phyloP scores from a whole-genome alignment of 495 filamentous ascomycete genomes.

The Aspergillus nidulans region DNA sequence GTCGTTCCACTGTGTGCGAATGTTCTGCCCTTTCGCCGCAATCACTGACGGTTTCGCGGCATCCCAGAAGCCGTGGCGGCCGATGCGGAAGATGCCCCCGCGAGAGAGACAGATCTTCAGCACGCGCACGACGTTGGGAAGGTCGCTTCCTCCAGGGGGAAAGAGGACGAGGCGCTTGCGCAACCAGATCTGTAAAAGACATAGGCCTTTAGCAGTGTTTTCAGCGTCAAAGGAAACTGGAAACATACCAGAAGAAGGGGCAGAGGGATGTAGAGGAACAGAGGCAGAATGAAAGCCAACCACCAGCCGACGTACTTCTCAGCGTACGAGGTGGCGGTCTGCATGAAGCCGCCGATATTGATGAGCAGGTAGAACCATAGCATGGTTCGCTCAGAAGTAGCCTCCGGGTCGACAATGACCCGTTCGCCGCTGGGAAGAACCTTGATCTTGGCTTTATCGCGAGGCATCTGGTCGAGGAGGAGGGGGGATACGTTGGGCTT shows the following conservation, averaged over 20 bases:
- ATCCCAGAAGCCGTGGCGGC: constrained; percentile 58
- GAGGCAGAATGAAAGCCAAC: constrained; percentile 30
- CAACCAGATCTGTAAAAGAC: not conserved
- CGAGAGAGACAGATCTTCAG: not conserved
- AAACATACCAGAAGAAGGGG: constrained; percentile 41
- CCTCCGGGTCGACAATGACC: constrained; percentile 37
- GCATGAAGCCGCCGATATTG: constrained; percentile 37
- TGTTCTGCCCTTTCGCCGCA: constrained; percentile 34
- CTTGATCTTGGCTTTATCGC: constrained; percentile 29
- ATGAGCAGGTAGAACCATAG: constrained; percentile 36
- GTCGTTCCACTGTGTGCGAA: constrained; percentile 43
- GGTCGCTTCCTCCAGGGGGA: constrained; percentile 26
- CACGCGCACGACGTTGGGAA: not conserved
- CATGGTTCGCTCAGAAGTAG: constrained; percentile 30
- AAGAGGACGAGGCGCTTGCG: not conserved
- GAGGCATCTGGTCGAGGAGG: constrained; percentile 31
- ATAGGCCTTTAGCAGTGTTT: not conserved
- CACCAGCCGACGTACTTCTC: constrained; percentile 41
- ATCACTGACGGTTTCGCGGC: constrained; percentile 59
- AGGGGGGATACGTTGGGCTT: constrained; percentile 38
- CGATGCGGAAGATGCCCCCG: constrained; percentile 47
- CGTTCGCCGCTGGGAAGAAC: constrained; percentile 33
- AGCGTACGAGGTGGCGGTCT: constrained; percentile 34
- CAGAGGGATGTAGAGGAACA: constrained; percentile 51
- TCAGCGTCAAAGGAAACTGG: not conserved